Evolutionary conservation across 2,329 filamentous ascomycete genomes (phyloP), one percentile per base, ranked within the genome.

Genomic region (Talaromyces sp.): DNA sequence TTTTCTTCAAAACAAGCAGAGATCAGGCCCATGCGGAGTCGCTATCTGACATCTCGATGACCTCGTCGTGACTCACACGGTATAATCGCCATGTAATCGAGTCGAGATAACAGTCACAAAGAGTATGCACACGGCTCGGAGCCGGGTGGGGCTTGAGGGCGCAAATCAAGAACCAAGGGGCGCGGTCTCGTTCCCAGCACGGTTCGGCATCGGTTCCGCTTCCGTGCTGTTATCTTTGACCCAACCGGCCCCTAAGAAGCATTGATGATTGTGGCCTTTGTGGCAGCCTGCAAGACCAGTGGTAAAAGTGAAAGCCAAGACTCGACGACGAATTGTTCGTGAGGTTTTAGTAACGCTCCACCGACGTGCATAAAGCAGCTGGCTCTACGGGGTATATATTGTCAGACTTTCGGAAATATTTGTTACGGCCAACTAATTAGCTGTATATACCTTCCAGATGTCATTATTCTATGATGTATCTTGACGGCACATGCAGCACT

Each of bases 211-310:
- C 49, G 49, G 49, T 10, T 27, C 49, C 49, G 49, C 14, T 24
- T 17, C 49, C 49, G 49, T 52, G 49, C 13, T 17, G 49, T n/a
- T 52, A 52, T 52, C 49, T 52, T 11, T n/a, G n/a, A n/a, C n/a
- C n/a, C n/a, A n/a, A n/a, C n/a, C n/a, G n/a, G n/a, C n/a, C n/a
- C n/a, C n/a, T n/a, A n/a, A n/a, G n/a, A n/a, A n/a, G 67, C 65
- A 4, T 43, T 69, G 3, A 62, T 64, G 27, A 11, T 66, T 17
- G 65, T 58, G 3, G 61, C 62, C 0, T 66, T 69, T 54, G 53
- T 66, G 21, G 62, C 61, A 0, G 65, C 62, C 51, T 64, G 65
- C 31, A 69, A 69, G 14, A 50, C 46, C 2, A 46, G 63, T 61
- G 51, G 62, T 53, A 7, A 62, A 51, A 11, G 43, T 41, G 38